Evolutionary conservation across 1,139 yeast species (phyloP), one percentile per base, ranked within the genome.

Genomic region (Taphrina wiesneri): DNA sequence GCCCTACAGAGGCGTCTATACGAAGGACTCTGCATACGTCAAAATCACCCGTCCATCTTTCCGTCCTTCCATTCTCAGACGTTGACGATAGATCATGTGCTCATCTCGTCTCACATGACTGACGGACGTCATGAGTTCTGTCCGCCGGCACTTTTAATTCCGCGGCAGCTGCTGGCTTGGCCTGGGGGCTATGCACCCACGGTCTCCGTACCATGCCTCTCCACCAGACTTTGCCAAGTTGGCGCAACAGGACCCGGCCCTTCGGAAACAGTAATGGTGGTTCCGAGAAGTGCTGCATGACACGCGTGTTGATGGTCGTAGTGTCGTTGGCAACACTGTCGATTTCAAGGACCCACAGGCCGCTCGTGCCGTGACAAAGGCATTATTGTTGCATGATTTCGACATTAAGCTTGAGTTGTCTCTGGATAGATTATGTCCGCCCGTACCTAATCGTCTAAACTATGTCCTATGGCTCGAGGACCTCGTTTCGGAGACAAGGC

Each of bases 381-480:
- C 69, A 5, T 49, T 71, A 15, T 63, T 72, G 26, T 21, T 46
- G 26, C 56, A 56, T 5, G 67, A 70, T 46, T 72, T 71, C 63
- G 56, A 52, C 28, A 56, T 72, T 15, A 51, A 56, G 19, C 59
- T 72, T 17, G 19, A 53, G 11, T 49, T 72, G 5, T 56, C 67
- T 11, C 46, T 45, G 13, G 68, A 70, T 28, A 63, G 71, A 17
- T 67, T 72, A 3, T 72, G 74, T 57, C 74, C 74, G 2, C 64
- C 73, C 25, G 68, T 69, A 5, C 69, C 72, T 11, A 71, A 70
- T 54, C 68, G 74, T 15, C 57, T 71, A 17, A 67, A 69, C 51
- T 72, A 70, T 43, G 54, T 70, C 7, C 62, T 69, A 7, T 71
- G 74, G 73, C 26, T 72, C 17, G 68, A 70, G 54, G 72, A 70